A percentile compares a stretch with the other conserved stretches of the same genome.
Evolutionary conservation across 805 yeast genomes (phyloP).

Genomic region (Candida berthetii): DNA sequence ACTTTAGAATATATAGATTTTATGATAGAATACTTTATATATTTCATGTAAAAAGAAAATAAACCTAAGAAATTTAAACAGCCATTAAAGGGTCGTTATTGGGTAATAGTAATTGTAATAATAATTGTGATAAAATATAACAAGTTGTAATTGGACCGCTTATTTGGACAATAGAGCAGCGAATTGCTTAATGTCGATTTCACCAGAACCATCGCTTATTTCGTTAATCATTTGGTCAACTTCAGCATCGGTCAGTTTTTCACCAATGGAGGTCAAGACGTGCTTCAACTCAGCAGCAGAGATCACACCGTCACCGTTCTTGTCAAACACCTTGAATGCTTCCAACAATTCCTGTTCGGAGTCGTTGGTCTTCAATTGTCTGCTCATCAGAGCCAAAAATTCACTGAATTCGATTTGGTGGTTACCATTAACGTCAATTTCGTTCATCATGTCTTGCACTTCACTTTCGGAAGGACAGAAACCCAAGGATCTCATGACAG

Average conservation of each 20-base stretch:
- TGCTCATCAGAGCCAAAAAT: conserved; percentile 69
- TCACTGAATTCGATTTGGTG: conserved; percentile 82
- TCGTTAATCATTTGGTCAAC: conserved; percentile 96
- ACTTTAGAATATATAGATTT: too few species aligned
- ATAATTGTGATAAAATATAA: too few species aligned
- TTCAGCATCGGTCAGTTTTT: conserved; percentile 92
- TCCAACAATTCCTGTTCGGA: conserved; percentile 95
- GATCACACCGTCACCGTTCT: conserved; percentile 94
- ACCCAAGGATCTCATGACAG: conserved; percentile 98
- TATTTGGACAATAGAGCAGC: conserved; percentile 84
- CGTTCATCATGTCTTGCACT: conserved; percentile 94
- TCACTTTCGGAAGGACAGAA: conserved; percentile 96
- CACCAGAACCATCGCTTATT: conserved; percentile 95
- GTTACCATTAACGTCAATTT: conserved; percentile 93
- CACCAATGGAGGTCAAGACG: conserved; percentile 96
- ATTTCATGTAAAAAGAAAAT: background rate
- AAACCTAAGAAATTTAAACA: background rate
- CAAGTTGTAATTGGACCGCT: background rate
- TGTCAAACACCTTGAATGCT: conserved; percentile 96
- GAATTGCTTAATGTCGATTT: conserved; percentile 94
- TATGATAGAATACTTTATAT: background rate
- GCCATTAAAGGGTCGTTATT: too few species aligned
- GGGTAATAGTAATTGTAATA: too few species aligned
- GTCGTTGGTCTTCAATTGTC: conserved; percentile 94
- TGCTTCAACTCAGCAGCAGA: conserved; percentile 95